Conservation (phyloP, 2,329 filamentous ascomycete species). For the Aspergillus niger region DNA sequence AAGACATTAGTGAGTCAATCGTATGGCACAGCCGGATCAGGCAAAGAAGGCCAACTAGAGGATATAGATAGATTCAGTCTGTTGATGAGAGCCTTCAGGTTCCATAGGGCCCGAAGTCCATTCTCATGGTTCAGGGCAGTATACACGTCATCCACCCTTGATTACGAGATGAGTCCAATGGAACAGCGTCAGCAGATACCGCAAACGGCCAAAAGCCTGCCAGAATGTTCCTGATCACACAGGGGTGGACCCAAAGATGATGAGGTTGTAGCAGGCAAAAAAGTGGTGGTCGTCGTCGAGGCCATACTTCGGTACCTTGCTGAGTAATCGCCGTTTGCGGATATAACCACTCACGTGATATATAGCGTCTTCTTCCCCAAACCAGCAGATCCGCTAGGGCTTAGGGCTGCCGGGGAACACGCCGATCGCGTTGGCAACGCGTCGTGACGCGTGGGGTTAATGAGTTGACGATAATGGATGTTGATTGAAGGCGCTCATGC, state of each 20-base stretch:
- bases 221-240: background rate
- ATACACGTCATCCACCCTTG: constrained; percentile 8
- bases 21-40: background rate
- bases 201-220: constrained; percentile 1
- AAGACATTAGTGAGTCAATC: background rate
- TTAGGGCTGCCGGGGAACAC: constrained; percentile 22
- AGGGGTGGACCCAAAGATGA: constrained; percentile 4
- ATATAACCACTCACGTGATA: background rate
- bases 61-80: background rate
- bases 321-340: constrained; percentile 4
- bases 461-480: constrained; percentile 1
- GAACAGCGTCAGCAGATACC: background rate
- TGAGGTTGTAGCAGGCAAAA: background rate
- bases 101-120: background rate
- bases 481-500: constrained; percentile 10
- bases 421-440: constrained; percentile 28
- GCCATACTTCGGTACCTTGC: constrained; percentile 8
- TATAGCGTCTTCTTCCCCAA: too few relatives aligned
- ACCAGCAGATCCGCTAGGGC: constrained; percentile 15
- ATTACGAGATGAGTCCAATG: background rate
- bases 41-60: background rate
- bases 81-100: background rate
- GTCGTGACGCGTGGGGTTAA: constrained; percentile 25
- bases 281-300: background rate
- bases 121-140: background rate